Evolutionary conservation across 371 early-diverging fungal genomes (phyloP).

Genomic region (Syncephalastrum sp.): DNA sequence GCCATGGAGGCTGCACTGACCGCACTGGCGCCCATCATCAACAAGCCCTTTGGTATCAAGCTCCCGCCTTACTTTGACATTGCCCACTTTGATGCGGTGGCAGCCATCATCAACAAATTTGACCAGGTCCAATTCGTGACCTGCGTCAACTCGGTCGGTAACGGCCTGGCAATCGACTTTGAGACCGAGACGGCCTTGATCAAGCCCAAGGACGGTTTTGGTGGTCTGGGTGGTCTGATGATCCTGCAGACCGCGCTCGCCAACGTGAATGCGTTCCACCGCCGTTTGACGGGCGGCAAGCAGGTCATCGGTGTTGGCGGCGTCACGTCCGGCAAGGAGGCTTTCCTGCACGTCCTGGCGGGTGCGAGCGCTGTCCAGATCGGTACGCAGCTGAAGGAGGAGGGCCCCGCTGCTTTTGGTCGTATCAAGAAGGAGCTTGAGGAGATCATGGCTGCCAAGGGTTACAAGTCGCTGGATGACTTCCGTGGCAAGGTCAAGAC

Average conservation of each 20-base stretch:
- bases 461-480: constrained; percentile 43
- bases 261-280: constrained; percentile 50
- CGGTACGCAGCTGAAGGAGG: constrained; percentile 48
- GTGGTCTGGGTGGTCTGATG: constrained; percentile 50
- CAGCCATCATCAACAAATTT: constrained; percentile 41
- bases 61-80: constrained; percentile 54
- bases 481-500: constrained; percentile 58
- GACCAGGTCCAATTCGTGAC: constrained; percentile 46
- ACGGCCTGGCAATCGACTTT: constrained; percentile 50
- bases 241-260: constrained; percentile 48
- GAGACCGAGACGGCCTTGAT: constrained; percentile 48
- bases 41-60: constrained; percentile 53
- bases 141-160: constrained; percentile 53
- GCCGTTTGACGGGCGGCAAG: constrained; percentile 35
- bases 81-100: constrained; percentile 48
- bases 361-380: constrained; percentile 52
- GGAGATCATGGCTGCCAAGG: constrained; percentile 48
- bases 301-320: constrained; percentile 55
- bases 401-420: constrained; percentile 43
- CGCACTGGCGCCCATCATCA: constrained; percentile 43
- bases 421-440: constrained; percentile 45
- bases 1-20: constrained; percentile 45
- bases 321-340: constrained; percentile 49
- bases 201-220: constrained; percentile 54
- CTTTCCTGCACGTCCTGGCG: constrained; percentile 47